Base-by-base conservation (phyloP, 208 protist species). In the Trypanosoma scelopori region DNA sequence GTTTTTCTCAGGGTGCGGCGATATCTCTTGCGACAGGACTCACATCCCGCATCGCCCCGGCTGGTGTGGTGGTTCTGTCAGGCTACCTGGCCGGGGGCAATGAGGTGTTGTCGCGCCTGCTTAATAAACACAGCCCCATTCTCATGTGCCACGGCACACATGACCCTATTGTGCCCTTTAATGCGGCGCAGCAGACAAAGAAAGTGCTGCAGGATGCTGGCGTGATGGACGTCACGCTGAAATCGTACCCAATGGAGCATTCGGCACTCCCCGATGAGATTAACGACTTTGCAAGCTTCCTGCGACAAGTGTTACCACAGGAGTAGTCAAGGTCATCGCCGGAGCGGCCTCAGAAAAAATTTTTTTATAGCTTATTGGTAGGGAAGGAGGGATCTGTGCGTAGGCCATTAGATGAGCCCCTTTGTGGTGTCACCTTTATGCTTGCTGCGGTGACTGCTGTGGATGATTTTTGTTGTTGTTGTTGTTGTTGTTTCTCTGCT, bases 1-100 rank as follows among this genome's bases (percentile, higher is more conserved):
- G 95, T 22, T 98, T 98, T 69, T 94, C 85, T 15, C 95, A 98
- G 59, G 95, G 95, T 13, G 91, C 80, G 0, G 91, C 91, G 18
- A 46, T 97, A 5, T 91, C 89, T 13, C 79, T 93, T 51, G 81
- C 73, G 47, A 71, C 89, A 15, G 89, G 82, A 27, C 66, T 95
- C 15, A 80, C 72, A 5, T 64, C 78, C 12, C 75, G 55, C 60
- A 61, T 84, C 55, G 74, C 89, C 1, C 85, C 89, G 16, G 86
- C 87, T 1, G 89, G 89, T 13, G 71, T 92, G 1, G 84, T 74
- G 5, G 75, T 74, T 57, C 81, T 95, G 69, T 93, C 87, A 1
- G 89, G 89, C 27, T 95, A 95, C 69, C 75, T 95, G 22, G 82
- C 81, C 5, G 79, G 71, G 5, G 69, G 65, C 37, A 51, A 55